These are phyloP conservation scores for Clarireedia hainanense DNA, from an alignment of 2,329 filamentous ascomycete species.

Conservation along the genomic window DNA sequence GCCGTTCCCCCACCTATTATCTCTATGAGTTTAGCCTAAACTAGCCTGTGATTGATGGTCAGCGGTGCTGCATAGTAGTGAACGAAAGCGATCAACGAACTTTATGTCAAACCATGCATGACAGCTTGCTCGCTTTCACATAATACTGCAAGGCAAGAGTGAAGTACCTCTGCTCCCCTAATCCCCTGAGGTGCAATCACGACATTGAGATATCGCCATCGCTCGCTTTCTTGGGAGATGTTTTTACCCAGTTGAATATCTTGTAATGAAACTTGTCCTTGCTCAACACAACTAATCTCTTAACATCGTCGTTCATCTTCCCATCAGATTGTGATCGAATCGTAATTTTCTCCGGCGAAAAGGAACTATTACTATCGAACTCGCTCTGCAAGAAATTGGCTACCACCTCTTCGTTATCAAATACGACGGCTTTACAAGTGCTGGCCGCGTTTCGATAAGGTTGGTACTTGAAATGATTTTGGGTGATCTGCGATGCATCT, in stretches of 20 bases:
- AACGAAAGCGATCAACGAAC: not conserved
- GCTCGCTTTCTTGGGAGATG: not conserved
- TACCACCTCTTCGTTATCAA: constrained; percentile 17
- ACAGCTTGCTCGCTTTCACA: not conserved
- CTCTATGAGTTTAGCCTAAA: no score
- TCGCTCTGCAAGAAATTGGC: constrained; percentile 13
- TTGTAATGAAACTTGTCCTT: constrained; percentile 24
- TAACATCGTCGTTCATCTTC: constrained; percentile 10
- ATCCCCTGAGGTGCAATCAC: constrained; percentile 6
- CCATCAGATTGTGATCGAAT: constrained; percentile 13
- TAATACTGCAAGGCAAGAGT: not conserved
- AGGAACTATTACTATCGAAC: constrained; percentile 13
- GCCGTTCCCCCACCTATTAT: not conserved
- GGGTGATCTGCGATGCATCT: not conserved
- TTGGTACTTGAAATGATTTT: constrained; percentile 9
- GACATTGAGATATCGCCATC: constrained; percentile 23
- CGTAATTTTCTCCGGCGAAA: constrained; percentile 21
- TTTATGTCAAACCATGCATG: not conserved
- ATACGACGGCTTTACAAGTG: constrained; percentile 3
- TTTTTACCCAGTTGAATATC: constrained; percentile 17
- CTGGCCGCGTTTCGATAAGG: constrained; percentile 3
- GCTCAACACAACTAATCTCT: constrained; percentile 22
- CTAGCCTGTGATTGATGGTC: no score
- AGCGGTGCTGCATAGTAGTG: no score
- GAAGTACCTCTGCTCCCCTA: not conserved